A percentile compares a stretch with the other conserved stretches of the same genome.
Conservation (phyloP, 805 yeast species). For the Nakazawaea ishiwadae region DNA sequence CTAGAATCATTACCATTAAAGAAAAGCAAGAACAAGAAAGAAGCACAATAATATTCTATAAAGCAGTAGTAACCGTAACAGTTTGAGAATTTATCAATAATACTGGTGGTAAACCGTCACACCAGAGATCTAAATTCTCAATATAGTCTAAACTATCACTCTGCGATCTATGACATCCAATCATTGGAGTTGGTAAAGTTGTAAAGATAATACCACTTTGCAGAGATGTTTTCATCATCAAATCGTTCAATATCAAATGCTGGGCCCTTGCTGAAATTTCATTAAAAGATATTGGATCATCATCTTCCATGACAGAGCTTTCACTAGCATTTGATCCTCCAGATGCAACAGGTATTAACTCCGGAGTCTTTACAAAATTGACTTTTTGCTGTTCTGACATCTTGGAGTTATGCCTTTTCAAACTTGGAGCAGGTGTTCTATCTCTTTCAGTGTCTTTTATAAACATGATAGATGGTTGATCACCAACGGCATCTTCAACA, state of each 20-base stretch:
- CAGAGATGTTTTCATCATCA: conserved; percentile 65
- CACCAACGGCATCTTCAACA: conserved; percentile 64
- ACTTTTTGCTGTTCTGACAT: conserved; percentile 12
- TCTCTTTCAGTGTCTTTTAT: conserved; percentile 39
- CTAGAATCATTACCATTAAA: no score
- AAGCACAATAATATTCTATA: no score
- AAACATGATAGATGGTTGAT: conserved; percentile 59
- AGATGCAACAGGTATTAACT: conserved; percentile 5
- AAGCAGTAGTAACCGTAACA: conserved; percentile 92
- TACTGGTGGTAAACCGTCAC: conserved; percentile 77
- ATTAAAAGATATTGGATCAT: conserved; percentile 48
- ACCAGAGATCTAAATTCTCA: conserved; percentile 73
- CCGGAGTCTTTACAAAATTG: conserved; percentile 4
- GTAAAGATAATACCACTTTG: conserved; percentile 76
- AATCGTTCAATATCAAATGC: conserved; percentile 80
- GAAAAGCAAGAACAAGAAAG: no score
- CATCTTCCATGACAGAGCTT: background rate
- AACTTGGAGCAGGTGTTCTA: conserved; percentile 13
- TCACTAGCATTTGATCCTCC: background rate
- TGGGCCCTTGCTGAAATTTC: conserved; percentile 92
- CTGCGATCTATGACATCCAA: conserved; percentile 73
- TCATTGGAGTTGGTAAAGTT: conserved; percentile 83
- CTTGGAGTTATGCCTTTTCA: conserved; percentile 14
- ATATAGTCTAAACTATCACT: conserved; percentile 71
- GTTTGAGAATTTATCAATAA: conserved; percentile 85